A percentile compares a stretch with the other conserved stretches of the same genome.
Conservation (phyloP, 1,284 basidiomycete genomes). For the Leccinum huronense region DNA sequence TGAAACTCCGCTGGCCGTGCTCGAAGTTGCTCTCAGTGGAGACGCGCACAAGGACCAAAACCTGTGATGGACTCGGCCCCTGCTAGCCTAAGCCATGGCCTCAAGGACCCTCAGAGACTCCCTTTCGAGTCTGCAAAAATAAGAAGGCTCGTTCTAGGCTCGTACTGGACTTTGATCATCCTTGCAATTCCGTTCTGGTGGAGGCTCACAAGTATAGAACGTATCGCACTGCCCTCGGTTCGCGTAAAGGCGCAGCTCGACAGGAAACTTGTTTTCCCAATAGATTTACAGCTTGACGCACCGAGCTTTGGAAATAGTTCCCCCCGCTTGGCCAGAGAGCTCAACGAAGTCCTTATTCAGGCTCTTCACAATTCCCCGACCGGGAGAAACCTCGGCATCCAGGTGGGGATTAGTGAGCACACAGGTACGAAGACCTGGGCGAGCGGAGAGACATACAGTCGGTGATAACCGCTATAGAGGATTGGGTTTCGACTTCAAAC, state of each 20-base stretch:
- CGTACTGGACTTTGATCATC: conserved; percentile 76
- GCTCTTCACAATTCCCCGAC: conserved; percentile 26
- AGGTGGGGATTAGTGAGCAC: conserved; percentile 25
- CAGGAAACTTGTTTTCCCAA: conserved; percentile 49
- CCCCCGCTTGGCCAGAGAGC: conserved; percentile 23
- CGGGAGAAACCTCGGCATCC: conserved; percentile 43
- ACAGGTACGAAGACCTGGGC: conserved; percentile 28
- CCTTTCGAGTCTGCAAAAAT: conserved; percentile 49
- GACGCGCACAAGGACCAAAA: conserved; percentile 11
- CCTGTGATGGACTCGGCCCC: conserved; percentile 25
- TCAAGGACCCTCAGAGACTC: conserved; percentile 50
- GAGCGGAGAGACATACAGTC: conserved; percentile 4
- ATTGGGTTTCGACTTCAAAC: conserved; percentile 12
- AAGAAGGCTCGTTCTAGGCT: conserved; percentile 58
- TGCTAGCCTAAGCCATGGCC: conserved; percentile 27
- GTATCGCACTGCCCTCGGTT: conserved; percentile 67
- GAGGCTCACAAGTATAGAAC: conserved; percentile 82
- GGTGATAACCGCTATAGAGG: conserved; percentile 21
- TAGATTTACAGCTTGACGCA: conserved; percentile 49
- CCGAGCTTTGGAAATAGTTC: conserved; percentile 20
- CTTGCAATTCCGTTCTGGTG: conserved; percentile 85
- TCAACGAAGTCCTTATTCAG: conserved; percentile 22
- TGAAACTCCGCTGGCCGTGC: conserved; percentile 32
- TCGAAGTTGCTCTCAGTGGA: conserved; percentile 10
- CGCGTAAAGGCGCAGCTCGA: conserved; percentile 56